These are phyloP conservation scores for Babesia bigemina DNA, from an alignment of 169 alveolate genomes.

Conservation along the genomic window DNA sequence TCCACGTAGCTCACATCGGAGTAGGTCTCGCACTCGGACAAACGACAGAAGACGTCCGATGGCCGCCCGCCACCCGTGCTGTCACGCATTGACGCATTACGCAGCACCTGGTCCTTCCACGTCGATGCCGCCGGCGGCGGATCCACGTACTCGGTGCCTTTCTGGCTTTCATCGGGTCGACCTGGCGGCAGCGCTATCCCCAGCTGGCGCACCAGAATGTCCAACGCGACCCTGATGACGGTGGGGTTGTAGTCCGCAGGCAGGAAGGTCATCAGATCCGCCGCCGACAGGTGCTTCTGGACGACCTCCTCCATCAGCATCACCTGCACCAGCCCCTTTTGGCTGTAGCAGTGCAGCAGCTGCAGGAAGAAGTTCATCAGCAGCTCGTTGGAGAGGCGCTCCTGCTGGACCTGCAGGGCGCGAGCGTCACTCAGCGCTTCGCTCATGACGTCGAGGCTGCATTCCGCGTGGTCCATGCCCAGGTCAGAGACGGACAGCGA, in stretches of 20 bases:
- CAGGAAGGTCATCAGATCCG: slow-evolving; percentile 19
- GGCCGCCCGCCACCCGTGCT: not conserved
- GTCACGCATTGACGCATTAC: slow-evolving; percentile 4
- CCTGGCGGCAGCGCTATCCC: slow-evolving; percentile 24
- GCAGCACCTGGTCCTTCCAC: not conserved
- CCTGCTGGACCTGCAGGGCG: slow-evolving; percentile 46
- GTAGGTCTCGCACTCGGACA: slow-evolving; percentile 34
- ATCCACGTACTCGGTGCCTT: slow-evolving; percentile 18
- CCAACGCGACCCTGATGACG: slow-evolving; percentile 25
- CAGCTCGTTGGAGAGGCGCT: slow-evolving; percentile 36
- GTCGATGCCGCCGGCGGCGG: slow-evolving; percentile 1
- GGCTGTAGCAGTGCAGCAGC: slow-evolving; percentile 40
- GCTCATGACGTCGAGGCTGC: slow-evolving; percentile 39
- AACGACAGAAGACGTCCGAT: not conserved
- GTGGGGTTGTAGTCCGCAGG: slow-evolving; percentile 34
- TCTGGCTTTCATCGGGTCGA: not conserved
- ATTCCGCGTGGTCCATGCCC: slow-evolving; percentile 32
- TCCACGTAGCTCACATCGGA: slow-evolving; percentile 30
- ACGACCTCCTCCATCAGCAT: slow-evolving; percentile 42
- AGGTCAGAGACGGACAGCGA: slow-evolving; percentile 13
- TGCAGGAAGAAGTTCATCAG: slow-evolving; percentile 44
- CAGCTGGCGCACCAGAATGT: slow-evolving; percentile 25
- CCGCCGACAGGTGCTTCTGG: slow-evolving; percentile 56
- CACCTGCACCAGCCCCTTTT: slow-evolving; percentile 43
- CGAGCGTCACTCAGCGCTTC: slow-evolving; percentile 63